Evolutionary conservation across 208 protist species (phyloP), one percentile per base, ranked within the genome.

Genomic region (Acanthamoeba lenticulata): DNA sequence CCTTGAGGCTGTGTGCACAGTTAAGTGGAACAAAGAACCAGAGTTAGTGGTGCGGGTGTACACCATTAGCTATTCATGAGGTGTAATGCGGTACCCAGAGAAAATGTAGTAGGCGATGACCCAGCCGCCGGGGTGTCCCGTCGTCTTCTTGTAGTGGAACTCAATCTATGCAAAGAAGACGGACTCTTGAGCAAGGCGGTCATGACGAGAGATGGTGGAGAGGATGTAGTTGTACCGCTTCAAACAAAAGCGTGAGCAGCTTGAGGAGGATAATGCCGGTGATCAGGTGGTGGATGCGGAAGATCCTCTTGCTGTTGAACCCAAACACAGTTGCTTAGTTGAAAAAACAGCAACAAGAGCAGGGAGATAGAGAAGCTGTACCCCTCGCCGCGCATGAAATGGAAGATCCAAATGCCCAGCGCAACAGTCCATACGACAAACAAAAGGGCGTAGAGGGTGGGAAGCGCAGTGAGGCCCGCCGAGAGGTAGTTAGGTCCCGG

Each of bases 81-180:
- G 17, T 67, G 38, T 45, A 6, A 29, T 21, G 0, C 19, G 19
- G 81, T 74, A 95, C 88, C n/a, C 79, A 44, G 97, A 45, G 86
- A 97, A 97, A 40, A 97, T 85, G 93, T 98, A 98, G 72, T 95
- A 98, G 19, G 96, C 74, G 85, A 96, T 81, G 94, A 96, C 95
- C 95, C 95, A 97, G 44, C 94, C 93, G 36, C 95, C 92, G 65
- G 95, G 13, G n/a, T 49, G 65, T n/a, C 97, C 97, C 65, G 79
- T 96, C 40, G 77, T 89, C 72, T 97, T 89, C 55, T 95, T 96
- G 60, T 95, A 93, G 49, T 96, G 93, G 32, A 96, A 89, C 79
- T 97, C 96, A 69, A 96, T 96, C 88, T 95, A 32, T 38, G 91
- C 29, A 90, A 69, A 32, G 9, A 94, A 7, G 29, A 38, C 40